Evolutionary conservation across 257 asterid species (phyloP).

Genomic region (Solanum infundibuliforme): DNA sequence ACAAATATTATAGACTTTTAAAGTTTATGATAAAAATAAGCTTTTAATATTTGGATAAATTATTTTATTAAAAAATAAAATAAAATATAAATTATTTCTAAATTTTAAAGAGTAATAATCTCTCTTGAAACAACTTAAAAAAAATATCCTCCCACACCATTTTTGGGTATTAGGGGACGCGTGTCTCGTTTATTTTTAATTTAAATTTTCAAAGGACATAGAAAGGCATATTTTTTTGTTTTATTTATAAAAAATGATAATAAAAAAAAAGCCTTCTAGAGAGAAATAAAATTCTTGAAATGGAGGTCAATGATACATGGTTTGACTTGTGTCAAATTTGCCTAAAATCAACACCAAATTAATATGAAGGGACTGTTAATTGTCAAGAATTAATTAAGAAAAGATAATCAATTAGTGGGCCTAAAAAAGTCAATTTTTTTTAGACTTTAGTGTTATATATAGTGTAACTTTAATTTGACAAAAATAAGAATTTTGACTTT

Average conservation of each 20-base stretch:
- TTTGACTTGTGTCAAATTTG: background rate
- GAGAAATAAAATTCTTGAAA: background rate
- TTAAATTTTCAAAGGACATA: background rate
- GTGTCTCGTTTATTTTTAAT: background rate
- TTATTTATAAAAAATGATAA: too few relatives aligned
- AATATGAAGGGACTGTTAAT: background rate
- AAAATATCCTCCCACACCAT: background rate
- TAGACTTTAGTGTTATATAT: background rate
- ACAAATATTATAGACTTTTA: background rate
- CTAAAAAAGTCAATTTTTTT: too few relatives aligned
- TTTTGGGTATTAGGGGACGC: background rate
- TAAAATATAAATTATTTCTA: background rate
- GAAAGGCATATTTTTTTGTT: background rate
- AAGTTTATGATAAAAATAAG: background rate
- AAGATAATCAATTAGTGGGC: background rate
- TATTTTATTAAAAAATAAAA: background rate
- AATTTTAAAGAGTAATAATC: background rate
- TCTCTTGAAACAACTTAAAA: background rate
- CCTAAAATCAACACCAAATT: background rate
- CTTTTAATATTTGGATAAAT: background rate
- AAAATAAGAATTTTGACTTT: too few relatives aligned
- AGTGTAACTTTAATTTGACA: background rate
- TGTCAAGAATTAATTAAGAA: background rate
- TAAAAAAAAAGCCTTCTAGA: constrained; percentile 1
- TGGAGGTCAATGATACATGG: background rate